Evolutionary conservation across 2,329 filamentous ascomycete genomes (phyloP).

Genomic region (Corynespora cassiicola): DNA sequence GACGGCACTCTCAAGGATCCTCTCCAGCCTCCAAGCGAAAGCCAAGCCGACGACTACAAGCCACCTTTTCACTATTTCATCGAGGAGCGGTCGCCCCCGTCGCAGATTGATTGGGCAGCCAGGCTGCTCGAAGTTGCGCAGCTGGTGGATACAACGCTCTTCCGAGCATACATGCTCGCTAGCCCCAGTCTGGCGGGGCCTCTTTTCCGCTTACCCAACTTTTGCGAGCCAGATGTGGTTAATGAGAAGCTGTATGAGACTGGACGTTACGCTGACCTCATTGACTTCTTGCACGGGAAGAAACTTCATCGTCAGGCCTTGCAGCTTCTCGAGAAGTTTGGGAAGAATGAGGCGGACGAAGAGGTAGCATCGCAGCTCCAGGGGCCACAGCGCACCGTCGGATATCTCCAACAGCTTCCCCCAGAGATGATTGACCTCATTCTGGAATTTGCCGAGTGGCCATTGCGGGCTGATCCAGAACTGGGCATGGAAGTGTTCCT

Average conservation of each 20-base stretch:
- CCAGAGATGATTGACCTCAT: conserved; percentile 90
- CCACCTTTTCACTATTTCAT: conserved; percentile 54
- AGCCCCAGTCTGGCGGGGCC: conserved; percentile 84
- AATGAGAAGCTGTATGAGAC: conserved; percentile 90
- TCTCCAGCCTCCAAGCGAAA: conserved; percentile 55
- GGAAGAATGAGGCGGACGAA: conserved; percentile 59
- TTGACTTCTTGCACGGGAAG: conserved; percentile 98
- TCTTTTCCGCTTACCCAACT: conserved; percentile 94
- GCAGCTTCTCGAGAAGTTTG: conserved; percentile 81
- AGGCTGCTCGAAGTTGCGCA: conserved; percentile 79
- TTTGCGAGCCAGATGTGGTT: conserved; percentile 94
- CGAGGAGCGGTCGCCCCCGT: conserved; percentile 30
- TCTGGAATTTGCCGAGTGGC: conserved; percentile 90
- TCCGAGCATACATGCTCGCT: conserved; percentile 93
- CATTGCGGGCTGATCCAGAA: conserved; percentile 72
- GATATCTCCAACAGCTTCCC: conserved; percentile 87
- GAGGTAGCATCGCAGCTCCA: conserved; percentile 65
- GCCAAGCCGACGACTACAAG: conserved; percentile 42
- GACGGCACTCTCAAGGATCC: conserved; percentile 66
- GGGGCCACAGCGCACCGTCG: conserved; percentile 83
- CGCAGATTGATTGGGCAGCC: conserved; percentile 66
- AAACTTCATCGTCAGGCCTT: conserved; percentile 88
- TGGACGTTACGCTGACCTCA: conserved; percentile 87
- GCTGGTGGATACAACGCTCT: conserved; percentile 91
- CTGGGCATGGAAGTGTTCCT: conserved; percentile 92